Conservation (phyloP, 345 rosid species). For the Rhodamnia rubescens region DNA sequence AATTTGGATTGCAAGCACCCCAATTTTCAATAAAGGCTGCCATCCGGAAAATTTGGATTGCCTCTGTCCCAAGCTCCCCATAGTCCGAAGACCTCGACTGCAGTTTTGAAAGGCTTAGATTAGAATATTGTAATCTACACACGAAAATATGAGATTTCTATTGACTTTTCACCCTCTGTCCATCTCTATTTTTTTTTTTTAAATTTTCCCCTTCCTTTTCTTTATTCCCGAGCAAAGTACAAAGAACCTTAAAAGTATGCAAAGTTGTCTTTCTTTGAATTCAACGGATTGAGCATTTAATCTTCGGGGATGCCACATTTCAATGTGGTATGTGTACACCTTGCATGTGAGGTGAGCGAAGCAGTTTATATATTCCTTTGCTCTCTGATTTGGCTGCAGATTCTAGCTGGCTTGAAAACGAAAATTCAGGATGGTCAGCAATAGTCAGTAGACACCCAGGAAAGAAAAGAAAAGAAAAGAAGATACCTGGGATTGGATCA, state of each 20-base stretch:
- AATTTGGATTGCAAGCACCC: background rate
- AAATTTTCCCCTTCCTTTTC: background rate
- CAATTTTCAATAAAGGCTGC: background rate
- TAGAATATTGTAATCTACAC: background rate
- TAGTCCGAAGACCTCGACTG: background rate
- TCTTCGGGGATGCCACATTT: too few relatives aligned
- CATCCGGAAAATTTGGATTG: background rate
- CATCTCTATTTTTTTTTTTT: background rate
- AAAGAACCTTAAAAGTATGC: background rate
- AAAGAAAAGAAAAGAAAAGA: background rate
- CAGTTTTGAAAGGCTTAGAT: background rate
- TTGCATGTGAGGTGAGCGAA: too few relatives aligned
- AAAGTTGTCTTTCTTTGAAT: background rate
- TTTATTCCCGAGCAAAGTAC: background rate
- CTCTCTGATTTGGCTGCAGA: background rate
- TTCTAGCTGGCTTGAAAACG: background rate
- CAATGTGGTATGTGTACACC: too few relatives aligned
- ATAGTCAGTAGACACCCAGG: background rate
- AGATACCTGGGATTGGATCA: background rate
- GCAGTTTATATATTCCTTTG: background rate
- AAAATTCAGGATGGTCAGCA: background rate
- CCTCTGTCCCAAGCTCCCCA: background rate
- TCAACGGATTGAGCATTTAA: background rate
- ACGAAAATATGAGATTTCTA: background rate
- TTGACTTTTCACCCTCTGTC: background rate